Base-by-base conservation (phyloP, 2,329 filamentous ascomycete species). In the Penicillium sp. region DNA sequence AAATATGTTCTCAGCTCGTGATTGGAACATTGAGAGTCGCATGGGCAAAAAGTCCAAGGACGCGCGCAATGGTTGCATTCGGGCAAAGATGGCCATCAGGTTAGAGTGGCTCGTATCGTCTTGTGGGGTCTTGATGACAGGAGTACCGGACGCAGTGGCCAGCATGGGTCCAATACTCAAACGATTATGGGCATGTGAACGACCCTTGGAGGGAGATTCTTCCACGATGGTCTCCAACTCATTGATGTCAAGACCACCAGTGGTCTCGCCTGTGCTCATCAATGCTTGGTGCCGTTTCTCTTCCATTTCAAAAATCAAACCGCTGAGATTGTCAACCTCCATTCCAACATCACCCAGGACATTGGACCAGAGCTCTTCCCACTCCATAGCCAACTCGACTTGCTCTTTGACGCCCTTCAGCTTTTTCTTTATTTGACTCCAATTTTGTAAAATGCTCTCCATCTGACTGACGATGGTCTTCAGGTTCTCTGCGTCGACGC, bases 301-400 rank as follows among this genome's bases (percentile, higher is more conserved):
- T 72, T 99, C 94, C 92, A 97, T 96, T 73, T 97, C 92, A 67
- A 97, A 97, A 29, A 97, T 90, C 45, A 96, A 77, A 38, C 89
- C 83, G 66, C 84, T 85, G 14, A 96, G 80, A 42, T 88, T 87
- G 60, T 94, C 89, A 68, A 92, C 87, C 75, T 99, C 94, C 58
- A 88, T 86, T 48, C 92, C 90, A 57, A 97, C 96, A 70, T 97
- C 93, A 42, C 92, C 93, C 3, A 99, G 79, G 3, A 97, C 93
- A 59, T 84, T 90, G 64, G 91, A 91, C 93, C 94, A 97, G 34
- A 99, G 80, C 75, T 97, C 92, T 72, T 97, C 92, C 93, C 93
- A 99, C 69, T 99, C 94, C 92, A 97, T 96, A 44, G 94, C 94
- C 54, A 96, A 86, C 73, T 97, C 94, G 16, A 99, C 93, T 68